Base-by-base conservation (phyloP, 768 basidiomycete genomes). In the Sutorius australiensis region DNA sequence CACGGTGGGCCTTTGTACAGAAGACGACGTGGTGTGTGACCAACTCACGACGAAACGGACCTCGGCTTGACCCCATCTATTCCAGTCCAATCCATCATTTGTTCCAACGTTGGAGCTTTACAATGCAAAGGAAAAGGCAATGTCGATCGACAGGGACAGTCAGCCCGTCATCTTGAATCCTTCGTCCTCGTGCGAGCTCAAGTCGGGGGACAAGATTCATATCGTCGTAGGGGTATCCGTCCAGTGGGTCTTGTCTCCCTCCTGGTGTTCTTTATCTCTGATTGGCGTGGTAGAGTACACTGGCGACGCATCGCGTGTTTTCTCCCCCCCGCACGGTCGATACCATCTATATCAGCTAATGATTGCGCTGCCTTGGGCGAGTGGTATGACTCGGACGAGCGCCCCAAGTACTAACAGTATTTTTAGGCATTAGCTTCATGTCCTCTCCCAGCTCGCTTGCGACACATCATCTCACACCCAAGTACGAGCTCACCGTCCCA, bases 391-490 rank as follows among this genome's bases (percentile, higher is more conserved):
- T 44, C 7, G 2, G 16, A 6, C 43, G 8, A 19, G 3, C 16
- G 12, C 3, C 37, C 24, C 17, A 13, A 31, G 34, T 30, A 17
- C 24, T 30, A 32, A 56, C 46, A 50, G 30, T 1, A 37, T 34
- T 12, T 28, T 40, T 0, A 63, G 89, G 87, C 2, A 74, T 90
- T 39, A 77, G 80, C 44, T 53, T 86, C 19, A 72, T 81, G 0
- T 72, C 76, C 24, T 75, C 71, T 3, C 74, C 75, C 0, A 67
- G 70, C 37, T 59, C 73, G 0, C 70, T 77, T 19, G 73, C 81
- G 14, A 89, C 87, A 0, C 87, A 91, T 56, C 84, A 89, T 63
- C 73, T 90, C 46, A 75, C 76, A 4, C 59, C 80, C 5, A 75
- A 74, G 19, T 81, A 78, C 50, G 63, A 73, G 5, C 71, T 81